A percentile compares a stretch with the other conserved stretches of the same genome.
Conservation (phyloP, 345 rosid species). For the Boechera stricta region DNA sequence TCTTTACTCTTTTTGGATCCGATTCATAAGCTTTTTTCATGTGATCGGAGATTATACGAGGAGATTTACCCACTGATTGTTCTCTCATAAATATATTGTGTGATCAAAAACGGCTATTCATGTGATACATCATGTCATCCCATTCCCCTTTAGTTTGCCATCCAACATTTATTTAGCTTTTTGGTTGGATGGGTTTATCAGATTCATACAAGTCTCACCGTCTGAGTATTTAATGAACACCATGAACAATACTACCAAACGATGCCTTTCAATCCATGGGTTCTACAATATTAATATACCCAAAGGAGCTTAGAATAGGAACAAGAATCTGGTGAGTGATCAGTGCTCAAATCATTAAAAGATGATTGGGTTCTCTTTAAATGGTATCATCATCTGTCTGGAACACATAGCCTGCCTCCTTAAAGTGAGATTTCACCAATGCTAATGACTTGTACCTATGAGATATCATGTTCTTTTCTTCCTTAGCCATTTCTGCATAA, state of each 20-base stretch:
- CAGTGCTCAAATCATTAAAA: conserved; percentile 12
- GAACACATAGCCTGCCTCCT: conserved; percentile 68
- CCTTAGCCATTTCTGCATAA: conserved; percentile 90
- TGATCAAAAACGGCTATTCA: conserved; percentile 25
- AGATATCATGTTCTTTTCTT: conserved; percentile 91
- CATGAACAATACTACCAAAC: conserved; percentile 8
- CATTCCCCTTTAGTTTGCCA: neutral
- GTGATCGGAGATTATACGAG: neutral
- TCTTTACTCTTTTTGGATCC: neutral
- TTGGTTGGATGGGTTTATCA: conserved; percentile 7
- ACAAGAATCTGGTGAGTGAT: conserved; percentile 14
- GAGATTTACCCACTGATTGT: conserved; percentile 6
- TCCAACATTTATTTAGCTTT: conserved; percentile 20
- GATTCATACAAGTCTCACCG: conserved; percentile 29
- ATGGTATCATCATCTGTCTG: conserved; percentile 42
- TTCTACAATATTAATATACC: conserved; percentile 17
- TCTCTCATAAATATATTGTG: conserved; percentile 27
- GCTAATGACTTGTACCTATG: conserved; percentile 85
- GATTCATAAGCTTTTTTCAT: conserved; percentile 1
- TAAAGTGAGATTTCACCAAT: conserved; percentile 71
- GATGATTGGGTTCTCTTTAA: conserved; percentile 30
- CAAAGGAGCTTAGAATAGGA: conserved; percentile 11
- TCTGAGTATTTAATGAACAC: conserved; percentile 2
- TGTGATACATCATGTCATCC: conserved; percentile 25
- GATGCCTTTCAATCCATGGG: neutral